These are phyloP conservation scores for Metschnikowia corniflorae DNA, from an alignment of 805 yeast genomes.

Conservation along the genomic window DNA sequence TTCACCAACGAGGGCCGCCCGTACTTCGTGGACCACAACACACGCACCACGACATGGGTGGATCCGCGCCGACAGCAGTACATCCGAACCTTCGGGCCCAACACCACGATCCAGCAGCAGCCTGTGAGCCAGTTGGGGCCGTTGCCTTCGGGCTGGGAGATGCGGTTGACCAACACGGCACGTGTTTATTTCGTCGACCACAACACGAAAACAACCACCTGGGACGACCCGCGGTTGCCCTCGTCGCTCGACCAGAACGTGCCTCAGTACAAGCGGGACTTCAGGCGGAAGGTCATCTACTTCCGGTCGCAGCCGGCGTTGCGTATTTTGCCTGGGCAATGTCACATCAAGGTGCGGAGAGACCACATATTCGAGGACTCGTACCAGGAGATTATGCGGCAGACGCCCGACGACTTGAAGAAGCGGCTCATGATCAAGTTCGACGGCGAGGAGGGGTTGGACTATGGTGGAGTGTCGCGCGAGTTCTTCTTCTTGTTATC, in stretches of 20 bases:
- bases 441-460: constrained; percentile 99
- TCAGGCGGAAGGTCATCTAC: constrained; percentile 94
- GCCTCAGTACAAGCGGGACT: constrained; percentile 98
- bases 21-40: constrained; percentile 96
- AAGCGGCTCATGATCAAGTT: constrained; percentile 96
- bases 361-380: constrained; percentile 96
- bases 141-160: constrained; percentile 98
- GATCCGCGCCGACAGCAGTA: constrained; percentile 99
- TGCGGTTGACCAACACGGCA: constrained; percentile 98
- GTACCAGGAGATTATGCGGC: constrained; percentile 97
- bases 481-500: constrained; percentile 95
- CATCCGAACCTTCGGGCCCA: constrained; percentile 89
- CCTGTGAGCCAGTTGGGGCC: constrained; percentile 98
- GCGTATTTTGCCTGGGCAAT: constrained; percentile 96
- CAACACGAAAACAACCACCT: constrained; percentile 97
- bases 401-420: constrained; percentile 96
- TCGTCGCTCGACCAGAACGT: constrained; percentile 96
- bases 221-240: constrained; percentile 99
- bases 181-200: constrained; percentile 98
- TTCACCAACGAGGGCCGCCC: constrained; percentile 98
- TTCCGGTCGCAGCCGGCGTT: constrained; percentile 98
- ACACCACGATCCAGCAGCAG: constrained; percentile 93
- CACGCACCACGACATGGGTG: constrained; percentile 99
- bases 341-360: constrained; percentile 96
- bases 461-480: constrained; percentile 98